These are phyloP conservation scores for Boletus huronensis DNA, from an alignment of 768 basidiomycete species.

Conservation along the genomic window DNA sequence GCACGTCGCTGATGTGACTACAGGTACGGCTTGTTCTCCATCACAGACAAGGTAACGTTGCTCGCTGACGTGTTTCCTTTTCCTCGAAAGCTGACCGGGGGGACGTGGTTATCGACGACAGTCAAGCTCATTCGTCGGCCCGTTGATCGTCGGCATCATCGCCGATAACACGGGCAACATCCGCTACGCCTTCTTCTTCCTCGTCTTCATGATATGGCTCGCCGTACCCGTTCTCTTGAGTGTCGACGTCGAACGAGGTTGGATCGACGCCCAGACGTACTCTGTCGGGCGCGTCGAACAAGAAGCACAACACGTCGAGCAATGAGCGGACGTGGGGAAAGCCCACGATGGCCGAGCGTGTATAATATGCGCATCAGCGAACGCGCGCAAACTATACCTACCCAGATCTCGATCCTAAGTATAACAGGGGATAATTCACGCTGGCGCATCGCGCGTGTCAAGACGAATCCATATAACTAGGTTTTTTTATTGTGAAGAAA, in stretches of 20 bases:
- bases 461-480: not conserved
- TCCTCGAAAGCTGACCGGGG: not conserved
- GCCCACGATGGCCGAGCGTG: not conserved
- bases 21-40: conserved; percentile 77
- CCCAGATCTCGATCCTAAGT: not conserved
- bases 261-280: conserved; percentile 45
- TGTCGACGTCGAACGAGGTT: conserved; percentile 69
- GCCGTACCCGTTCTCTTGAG: conserved; percentile 72
- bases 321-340: not conserved
- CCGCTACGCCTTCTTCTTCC: conserved; percentile 86
- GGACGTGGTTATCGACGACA: conserved; percentile 28
- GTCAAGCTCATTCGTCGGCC: conserved; percentile 92
- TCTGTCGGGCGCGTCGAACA: conserved; percentile 3
- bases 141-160: conserved; percentile 82
- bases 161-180: conserved; percentile 90
- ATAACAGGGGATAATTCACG: not conserved
- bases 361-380: not conserved
- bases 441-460: not conserved
- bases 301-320: not conserved
- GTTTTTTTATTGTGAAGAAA: not conserved
- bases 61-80: not conserved
- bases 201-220: conserved; percentile 75
- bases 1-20: not conserved
- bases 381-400: not conserved
- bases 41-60: conserved; percentile 76